Percentiles rank a stretch among this genome's conserved stretches.
Evolutionary conservation across 1,139 yeast genomes (phyloP).

Genomic region (Kluyveromyces sp.): DNA sequence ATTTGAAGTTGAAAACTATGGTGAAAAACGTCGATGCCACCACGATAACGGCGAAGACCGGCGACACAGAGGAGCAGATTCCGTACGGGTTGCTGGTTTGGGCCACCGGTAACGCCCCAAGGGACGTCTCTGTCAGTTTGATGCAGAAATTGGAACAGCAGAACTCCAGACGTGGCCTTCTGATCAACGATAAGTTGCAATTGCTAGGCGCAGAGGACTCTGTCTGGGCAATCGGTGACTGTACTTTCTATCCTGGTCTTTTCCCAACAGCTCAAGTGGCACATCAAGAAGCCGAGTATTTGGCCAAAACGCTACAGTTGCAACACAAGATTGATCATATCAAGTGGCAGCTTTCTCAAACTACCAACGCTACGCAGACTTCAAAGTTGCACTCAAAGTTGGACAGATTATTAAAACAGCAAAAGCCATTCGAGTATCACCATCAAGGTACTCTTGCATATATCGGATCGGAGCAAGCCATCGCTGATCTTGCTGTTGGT

Average conservation of each 20-base stretch:
- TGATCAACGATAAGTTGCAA: slow-evolving; percentile 75
- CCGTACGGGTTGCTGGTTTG: slow-evolving; percentile 92
- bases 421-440: slow-evolving; percentile 51
- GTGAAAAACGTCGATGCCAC: slow-evolving; percentile 75
- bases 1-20: slow-evolving; percentile 75
- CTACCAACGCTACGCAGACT: slow-evolving; percentile 31
- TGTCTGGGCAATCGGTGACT: slow-evolving; percentile 88
- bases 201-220: slow-evolving; percentile 74
- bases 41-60: slow-evolving; percentile 59
- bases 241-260: slow-evolving; percentile 77
- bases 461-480: slow-evolving; percentile 87
- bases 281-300: slow-evolving; percentile 83
- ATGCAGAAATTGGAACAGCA: slow-evolving; percentile 65
- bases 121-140: slow-evolving; percentile 65
- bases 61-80: slow-evolving; percentile 53
- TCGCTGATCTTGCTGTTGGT: slow-evolving; percentile 87
- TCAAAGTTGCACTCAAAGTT: slow-evolving; percentile 33
- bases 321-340: slow-evolving; percentile 62
- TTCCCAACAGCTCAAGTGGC: slow-evolving; percentile 99
- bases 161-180: slow-evolving; percentile 81
- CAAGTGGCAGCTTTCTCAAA: slow-evolving; percentile 40
- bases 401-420: slow-evolving; percentile 33
- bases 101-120: slow-evolving; percentile 96
- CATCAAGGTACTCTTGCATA: slow-evolving; percentile 74
- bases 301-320: slow-evolving; percentile 64